Evolutionary conservation across 805 yeast species (phyloP), one percentile per base, ranked within the genome.

Genomic region (Candida germanica): DNA sequence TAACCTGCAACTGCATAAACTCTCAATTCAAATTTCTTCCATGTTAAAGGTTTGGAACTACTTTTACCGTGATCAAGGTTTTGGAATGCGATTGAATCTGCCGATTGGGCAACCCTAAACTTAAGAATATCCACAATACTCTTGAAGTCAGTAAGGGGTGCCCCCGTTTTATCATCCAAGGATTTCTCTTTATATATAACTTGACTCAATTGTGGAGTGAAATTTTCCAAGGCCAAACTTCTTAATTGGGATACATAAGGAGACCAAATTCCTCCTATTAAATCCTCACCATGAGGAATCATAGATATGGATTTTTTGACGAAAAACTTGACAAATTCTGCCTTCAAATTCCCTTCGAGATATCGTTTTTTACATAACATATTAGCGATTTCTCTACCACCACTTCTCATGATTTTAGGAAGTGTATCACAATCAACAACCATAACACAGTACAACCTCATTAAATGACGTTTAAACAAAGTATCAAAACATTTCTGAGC

Each of bases 341-440:
- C 80, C n/a, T 77, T 71, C 15, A 93, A 62, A n/a, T 74, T 68
- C 2, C 98, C 98, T 46, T 79, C 83, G 27, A 80, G 67, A 53
- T 88, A 88, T 46, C 77, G 74, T 46, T 80, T 77, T 51, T 81
- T 86, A 60, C 85, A 87, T 50, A 80, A 73, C 83, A 80, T 86
- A 48, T 89, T 93, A 0, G 98, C 98, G 44, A 93, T 83, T 49
- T 93, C 98, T 14, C 87, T 70, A 6, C 96, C 82, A 15, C 96
- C 96, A 57, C 86, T 79, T 47, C 93, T 68, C 51, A 79, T 68
- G 21, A 94, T 82, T 52, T 95, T 76, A 3, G 98, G 96, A 17
- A 93, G 65, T 0, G 88, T 71, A 39, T 86, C 86, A 16, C 85
- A 82, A 17, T 87, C 83, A 1, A 91, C 83, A 2, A 89, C 80